These are phyloP conservation scores for Larix kaempferi DNA, from an alignment of 75 land plant species.

Conservation along the genomic window DNA sequence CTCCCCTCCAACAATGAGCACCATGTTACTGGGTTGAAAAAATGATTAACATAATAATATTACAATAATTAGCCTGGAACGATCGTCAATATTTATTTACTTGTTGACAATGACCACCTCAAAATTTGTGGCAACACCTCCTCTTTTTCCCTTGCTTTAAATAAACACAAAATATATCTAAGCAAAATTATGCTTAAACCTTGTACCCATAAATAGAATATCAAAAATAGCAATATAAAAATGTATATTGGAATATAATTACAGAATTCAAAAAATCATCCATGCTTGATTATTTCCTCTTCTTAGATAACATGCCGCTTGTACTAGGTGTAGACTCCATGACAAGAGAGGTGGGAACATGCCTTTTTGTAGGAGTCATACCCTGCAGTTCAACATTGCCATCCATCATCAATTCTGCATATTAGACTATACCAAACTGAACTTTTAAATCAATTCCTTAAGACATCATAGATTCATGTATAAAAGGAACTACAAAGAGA, in stretches of 20 bases:
- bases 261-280: slow-evolving; percentile 31
- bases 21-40: too few species aligned
- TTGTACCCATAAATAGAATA: not conserved
- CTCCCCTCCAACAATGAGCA: too few species aligned
- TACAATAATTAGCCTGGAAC: too few species aligned
- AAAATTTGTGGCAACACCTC: not conserved
- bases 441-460: not conserved
- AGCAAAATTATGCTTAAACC: not conserved
- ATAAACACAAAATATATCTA: not conserved
- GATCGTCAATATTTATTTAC: too few species aligned
- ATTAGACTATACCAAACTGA: not conserved
- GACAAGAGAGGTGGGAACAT: slow-evolving; percentile 11
- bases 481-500: slow-evolving; percentile 11
- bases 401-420: not conserved
- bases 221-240: not conserved
- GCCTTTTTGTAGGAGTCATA: slow-evolving; percentile 32
- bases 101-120: too few species aligned
- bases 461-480: not conserved
- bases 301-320: slow-evolving; percentile 18
- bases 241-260: not conserved
- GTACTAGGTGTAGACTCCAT: slow-evolving; percentile 15
- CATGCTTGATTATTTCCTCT: slow-evolving; percentile 22
- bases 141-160: slow-evolving; percentile 8
- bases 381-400: not conserved
- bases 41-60: too few species aligned